Base-by-base conservation (phyloP, 1,284 basidiomycete genomes). In the Marasmius fiardii region DNA sequence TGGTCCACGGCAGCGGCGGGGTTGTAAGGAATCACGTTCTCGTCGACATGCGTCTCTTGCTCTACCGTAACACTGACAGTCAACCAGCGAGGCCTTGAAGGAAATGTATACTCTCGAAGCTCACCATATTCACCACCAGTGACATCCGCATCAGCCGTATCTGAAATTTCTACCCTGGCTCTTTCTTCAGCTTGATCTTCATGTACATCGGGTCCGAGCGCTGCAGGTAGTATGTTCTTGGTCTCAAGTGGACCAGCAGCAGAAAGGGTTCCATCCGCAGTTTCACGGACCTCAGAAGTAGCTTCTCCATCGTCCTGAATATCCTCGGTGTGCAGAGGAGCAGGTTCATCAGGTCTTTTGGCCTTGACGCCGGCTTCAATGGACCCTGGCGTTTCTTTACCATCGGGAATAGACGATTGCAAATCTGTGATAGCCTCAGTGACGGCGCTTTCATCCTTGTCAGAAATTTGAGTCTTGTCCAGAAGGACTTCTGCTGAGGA, bases 271-370 rank as follows among this genome's bases (percentile, higher is more conserved):
- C 21, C 14, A 11, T 44, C 43, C 11, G 23, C 43, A 44, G 20
- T 24, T 24, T 21, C 44, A 14, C 26, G 4, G 20, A 47, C 44
- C 12, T 21, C 44, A 3, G 11, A 16, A 4, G 18, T 20, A 44
- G 55, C 58, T 35, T 57, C 47, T 26, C 39, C 52, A 58, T 37
- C 35, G n/a, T 37, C 35, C n/a, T n/a, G 12, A 37, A 37, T n/a
- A 5, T 11, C 35, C 35, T 37, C 35, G 35, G 35, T 37, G n/a
- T n/a, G n/a, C n/a, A n/a, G n/a, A n/a, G n/a, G n/a, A n/a, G n/a
- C n/a, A n/a, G n/a, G n/a, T n/a, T n/a, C n/a, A n/a, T n/a, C n/a
- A n/a, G n/a, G n/a, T n/a, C n/a, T n/a, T n/a, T n/a, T n/a, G n/a
- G n/a, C n/a, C n/a, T n/a, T n/a, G n/a, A n/a, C n/a, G n/a, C n/a